These are phyloP conservation scores for Fusarium austroafricanum DNA, from an alignment of 2,329 filamentous ascomycete species.

Conservation along the genomic window DNA sequence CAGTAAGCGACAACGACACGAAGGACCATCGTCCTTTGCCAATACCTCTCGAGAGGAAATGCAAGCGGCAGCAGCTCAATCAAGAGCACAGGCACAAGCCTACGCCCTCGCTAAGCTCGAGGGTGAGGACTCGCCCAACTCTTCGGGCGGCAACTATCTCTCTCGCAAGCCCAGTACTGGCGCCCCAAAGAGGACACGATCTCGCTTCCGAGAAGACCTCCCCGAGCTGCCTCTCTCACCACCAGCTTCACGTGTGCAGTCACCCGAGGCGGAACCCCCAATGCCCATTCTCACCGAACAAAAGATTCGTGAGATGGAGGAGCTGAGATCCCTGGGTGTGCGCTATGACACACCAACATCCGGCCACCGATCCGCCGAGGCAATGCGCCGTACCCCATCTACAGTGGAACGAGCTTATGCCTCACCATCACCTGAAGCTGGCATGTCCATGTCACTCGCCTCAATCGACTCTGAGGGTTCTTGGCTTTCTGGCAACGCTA, in stretches of 20 bases:
- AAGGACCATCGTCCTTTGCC: conserved; percentile 81
- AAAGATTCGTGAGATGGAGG: conserved; percentile 42
- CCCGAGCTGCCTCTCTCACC: conserved; percentile 89
- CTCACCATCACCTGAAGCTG: conserved; percentile 64
- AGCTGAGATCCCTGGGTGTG: conserved; percentile 43
- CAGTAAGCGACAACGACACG: conserved; percentile 66
- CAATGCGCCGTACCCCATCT: conserved; percentile 33
- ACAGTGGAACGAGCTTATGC: conserved; percentile 43
- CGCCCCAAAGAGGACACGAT: conserved; percentile 82
- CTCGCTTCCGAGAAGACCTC: conserved; percentile 91
- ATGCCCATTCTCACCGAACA: conserved; percentile 50
- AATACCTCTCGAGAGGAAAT: conserved; percentile 94
- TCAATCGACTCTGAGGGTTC: conserved; percentile 96
- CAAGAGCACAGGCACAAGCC: conserved; percentile 48
- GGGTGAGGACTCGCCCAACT: conserved; percentile 46
- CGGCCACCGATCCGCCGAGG: conserved; percentile 54
- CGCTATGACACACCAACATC: conserved; percentile 62
- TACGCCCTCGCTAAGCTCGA: conserved; percentile 52
- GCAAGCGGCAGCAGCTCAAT: conserved; percentile 52
- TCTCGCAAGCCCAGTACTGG: conserved; percentile 53
- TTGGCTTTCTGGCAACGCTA: conserved; percentile 85
- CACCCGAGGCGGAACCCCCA: conserved; percentile 72
- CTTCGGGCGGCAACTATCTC: conserved; percentile 43
- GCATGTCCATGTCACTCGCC: conserved; percentile 87
- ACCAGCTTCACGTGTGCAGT: conserved; percentile 82